These are phyloP conservation scores for Zoysia pacifica DNA, from an alignment of 176 grass and related monocot genomes.

Conservation along the genomic window DNA sequence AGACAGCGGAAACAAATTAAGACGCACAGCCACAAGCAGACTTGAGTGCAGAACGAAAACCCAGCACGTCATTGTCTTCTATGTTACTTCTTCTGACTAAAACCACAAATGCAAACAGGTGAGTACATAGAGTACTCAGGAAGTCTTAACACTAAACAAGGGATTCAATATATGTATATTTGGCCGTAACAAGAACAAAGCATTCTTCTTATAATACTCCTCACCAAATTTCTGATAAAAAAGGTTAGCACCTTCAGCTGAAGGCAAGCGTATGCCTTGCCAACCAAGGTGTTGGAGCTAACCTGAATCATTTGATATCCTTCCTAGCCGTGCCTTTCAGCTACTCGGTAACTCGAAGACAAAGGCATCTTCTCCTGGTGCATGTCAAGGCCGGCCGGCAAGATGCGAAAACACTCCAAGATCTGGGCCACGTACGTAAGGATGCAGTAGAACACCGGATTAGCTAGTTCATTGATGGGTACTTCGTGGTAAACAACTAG, in stretches of 20 bases:
- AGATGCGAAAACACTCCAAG: conserved; percentile 23
- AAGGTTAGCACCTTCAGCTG: conserved; percentile 1
- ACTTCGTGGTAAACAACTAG: conserved; percentile 22
- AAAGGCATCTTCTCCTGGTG: conserved; percentile 42
- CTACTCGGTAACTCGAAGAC: conserved; percentile 46
- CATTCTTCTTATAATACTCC: background rate
- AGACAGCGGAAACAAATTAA: no score
- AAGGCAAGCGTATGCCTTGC: conserved; percentile 36
- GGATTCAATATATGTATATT: no score
- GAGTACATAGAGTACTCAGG: no score
- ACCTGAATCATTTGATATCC: conserved; percentile 31
- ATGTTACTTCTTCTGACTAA: no score
- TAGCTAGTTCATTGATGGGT: background rate
- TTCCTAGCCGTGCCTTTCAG: conserved; percentile 24
- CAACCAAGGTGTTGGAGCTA: background rate
- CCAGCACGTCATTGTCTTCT: no score
- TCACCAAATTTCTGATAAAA: conserved; percentile 9
- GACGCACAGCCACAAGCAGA: no score
- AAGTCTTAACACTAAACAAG: no score
- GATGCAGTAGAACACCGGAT: background rate
- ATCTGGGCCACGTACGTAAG: conserved; percentile 25
- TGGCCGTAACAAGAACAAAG: no score
- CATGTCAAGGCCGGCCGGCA: conserved; percentile 37
- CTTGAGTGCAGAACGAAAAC: no score
- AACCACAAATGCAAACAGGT: no score